Percentiles rank a stretch among this genome's conserved stretches.
Evolutionary conservation across 805 yeast species (phyloP).

Genomic region (Brettanomyces sp.): DNA sequence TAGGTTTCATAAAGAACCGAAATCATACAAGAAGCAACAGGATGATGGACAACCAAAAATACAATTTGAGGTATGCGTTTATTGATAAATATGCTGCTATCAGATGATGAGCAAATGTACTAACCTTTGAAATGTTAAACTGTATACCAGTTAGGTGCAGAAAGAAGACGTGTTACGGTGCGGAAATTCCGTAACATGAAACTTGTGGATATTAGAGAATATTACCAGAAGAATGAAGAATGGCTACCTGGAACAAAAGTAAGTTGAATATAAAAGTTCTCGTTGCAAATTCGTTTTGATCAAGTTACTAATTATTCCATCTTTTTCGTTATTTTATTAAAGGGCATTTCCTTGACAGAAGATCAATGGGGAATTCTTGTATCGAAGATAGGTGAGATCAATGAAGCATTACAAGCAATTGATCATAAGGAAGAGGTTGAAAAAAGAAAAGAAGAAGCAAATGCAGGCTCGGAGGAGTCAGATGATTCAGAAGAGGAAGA

Average conservation of each 20-base stretch:
- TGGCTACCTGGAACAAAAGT: constrained; percentile 75
- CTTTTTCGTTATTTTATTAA: neutral
- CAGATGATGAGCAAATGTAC: neutral
- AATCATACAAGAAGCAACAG: neutral
- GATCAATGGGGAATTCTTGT: constrained; percentile 45
- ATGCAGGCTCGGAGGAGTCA: neutral
- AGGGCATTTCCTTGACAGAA: constrained; percentile 50
- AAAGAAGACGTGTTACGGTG: constrained; percentile 64
- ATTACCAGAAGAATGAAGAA: constrained; percentile 49
- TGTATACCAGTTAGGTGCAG: constrained; percentile 20
- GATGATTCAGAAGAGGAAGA: constrained; percentile 12
- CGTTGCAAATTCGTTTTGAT: constrained; percentile 7
- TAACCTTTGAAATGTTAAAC: constrained; percentile 1
- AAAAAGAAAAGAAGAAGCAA: constrained; percentile 7
- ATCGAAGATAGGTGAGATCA: constrained; percentile 36
- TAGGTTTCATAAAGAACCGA: neutral
- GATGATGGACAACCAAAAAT: constrained; percentile 4
- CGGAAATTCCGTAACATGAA: constrained; percentile 57
- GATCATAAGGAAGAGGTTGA: constrained; percentile 21
- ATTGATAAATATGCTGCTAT: neutral
- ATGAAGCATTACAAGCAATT: constrained; percentile 35
- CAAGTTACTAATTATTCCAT: constrained; percentile 3
- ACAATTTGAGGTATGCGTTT: constrained; percentile 14
- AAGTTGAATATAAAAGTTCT: constrained; percentile 5
- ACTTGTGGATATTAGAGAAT: constrained; percentile 80